Evolutionary conservation across 1,284 basidiomycete species (phyloP), one percentile per base, ranked within the genome.

Genomic region (Rhodotorula sp.): DNA sequence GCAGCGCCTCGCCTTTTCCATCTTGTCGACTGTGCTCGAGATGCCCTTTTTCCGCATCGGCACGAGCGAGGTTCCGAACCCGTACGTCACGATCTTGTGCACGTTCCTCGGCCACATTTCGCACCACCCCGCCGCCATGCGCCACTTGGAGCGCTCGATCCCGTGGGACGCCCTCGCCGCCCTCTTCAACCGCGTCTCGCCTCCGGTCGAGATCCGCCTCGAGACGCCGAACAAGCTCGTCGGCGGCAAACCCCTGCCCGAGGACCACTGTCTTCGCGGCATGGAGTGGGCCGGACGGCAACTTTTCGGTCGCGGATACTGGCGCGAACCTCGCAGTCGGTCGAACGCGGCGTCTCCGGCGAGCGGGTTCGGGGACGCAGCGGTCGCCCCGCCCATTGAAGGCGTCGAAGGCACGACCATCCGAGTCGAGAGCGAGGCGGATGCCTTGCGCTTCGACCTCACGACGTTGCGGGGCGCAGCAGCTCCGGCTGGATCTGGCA

Each of bases 221-320:
- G 85, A 85, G 62, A 83, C 68, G 85, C 73, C 78, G 18, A 77
- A 78, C 21, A 81, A 83, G 62, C 79, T 85, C 14, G 80, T 82
- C 21, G 77, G 86, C 14, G 70, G 70, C 2, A 83, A 86, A 19
- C 90, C 93, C 0, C 83, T 99, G 4, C 87, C 91, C 0, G 97
- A 99, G 80, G 97, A 99, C 80, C 97, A 94, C 93, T 92, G 91
- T 77, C 81, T 98, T 71, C 86, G 95, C 47, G 97, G 97, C 5
- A 91, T 95, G 87, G 91, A 93, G 74, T 99, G 95, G 95, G 89
- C 92, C 2, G 90, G 91, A 10, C 85, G 92, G 71, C 87, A 88
- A 68, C 88, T 97, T 2, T 97, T 90, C 80, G 92, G 94, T 79
- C 87, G 91, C 58, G 93, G 94, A 0, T 98, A 90, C 81, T 98